These are phyloP conservation scores for Bipolaris victoriae DNA, from an alignment of 2,329 filamentous ascomycete genomes.

Conservation along the genomic window DNA sequence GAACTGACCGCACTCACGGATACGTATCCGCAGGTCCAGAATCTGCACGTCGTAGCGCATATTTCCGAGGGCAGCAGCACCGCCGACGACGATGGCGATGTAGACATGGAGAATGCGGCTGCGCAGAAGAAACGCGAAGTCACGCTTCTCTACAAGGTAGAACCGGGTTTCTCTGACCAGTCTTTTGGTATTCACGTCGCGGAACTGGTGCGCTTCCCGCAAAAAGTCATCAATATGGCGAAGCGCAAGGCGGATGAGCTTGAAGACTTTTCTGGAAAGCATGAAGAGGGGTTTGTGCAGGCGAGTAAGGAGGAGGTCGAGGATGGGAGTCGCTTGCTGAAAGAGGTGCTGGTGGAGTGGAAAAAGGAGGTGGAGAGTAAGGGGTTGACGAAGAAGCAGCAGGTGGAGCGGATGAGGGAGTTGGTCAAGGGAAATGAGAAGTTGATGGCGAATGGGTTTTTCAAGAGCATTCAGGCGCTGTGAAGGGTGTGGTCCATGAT, in stretches of 20 bases:
- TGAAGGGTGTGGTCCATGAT: constrained; percentile 21
- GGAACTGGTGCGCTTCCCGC: constrained; percentile 92
- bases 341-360: constrained; percentile 83
- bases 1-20: constrained; percentile 91
- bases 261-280: constrained; percentile 88
- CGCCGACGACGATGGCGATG: constrained; percentile 7
- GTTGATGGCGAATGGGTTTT: constrained; percentile 69
- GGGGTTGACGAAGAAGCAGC: constrained; percentile 65
- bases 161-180: constrained; percentile 94
- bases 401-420: constrained; percentile 78
- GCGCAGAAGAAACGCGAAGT: constrained; percentile 69
- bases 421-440: constrained; percentile 76
- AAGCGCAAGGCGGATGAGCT: constrained; percentile 97
- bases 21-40: constrained; percentile 84
- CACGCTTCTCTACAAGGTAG: constrained; percentile 94
- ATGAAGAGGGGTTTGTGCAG: constrained; percentile 59
- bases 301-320: constrained; percentile 82
- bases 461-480: constrained; percentile 62
- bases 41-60: constrained; percentile 95
- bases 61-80: constrained; percentile 62
- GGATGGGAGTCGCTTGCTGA: constrained; percentile 82
- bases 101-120: constrained; percentile 51
- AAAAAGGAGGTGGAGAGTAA: constrained; percentile 74
- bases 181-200: constrained; percentile 98
- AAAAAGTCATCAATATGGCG: constrained; percentile 99